A percentile compares a stretch with the other conserved stretches of the same genome.
Evolutionary conservation across 495 filamentous ascomycete genomes (phyloP).

Genomic region (Podospora conica): DNA sequence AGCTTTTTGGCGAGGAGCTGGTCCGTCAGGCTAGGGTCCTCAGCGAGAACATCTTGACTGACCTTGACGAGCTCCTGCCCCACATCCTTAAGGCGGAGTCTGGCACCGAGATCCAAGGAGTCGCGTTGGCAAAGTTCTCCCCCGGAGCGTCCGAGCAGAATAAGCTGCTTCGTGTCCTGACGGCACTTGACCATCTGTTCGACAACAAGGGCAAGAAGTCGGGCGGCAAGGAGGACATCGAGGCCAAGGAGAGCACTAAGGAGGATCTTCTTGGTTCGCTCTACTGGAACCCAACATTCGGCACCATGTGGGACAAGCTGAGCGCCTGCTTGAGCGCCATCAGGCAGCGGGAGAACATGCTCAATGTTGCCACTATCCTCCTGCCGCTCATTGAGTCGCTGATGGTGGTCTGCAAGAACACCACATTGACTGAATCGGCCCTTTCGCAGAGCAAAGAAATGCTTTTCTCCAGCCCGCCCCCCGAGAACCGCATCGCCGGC

Average conservation of each 20-base stretch:
- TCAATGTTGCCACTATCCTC: slow-evolving; percentile 93
- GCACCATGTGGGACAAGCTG: slow-evolving; percentile 85
- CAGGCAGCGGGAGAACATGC: slow-evolving; percentile 83
- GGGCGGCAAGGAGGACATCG: slow-evolving; percentile 49
- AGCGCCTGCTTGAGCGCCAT: slow-evolving; percentile 86
- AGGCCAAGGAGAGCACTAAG: slow-evolving; percentile 50
- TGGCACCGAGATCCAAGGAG: slow-evolving; percentile 88
- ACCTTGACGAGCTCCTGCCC: slow-evolving; percentile 79
- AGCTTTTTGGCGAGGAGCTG: slow-evolving; percentile 85
- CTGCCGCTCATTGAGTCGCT: slow-evolving; percentile 89
- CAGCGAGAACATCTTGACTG: slow-evolving; percentile 73
- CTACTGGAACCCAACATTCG: slow-evolving; percentile 87
- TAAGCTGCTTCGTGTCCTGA: slow-evolving; percentile 87
- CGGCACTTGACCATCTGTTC: slow-evolving; percentile 93
- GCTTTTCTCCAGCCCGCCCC: slow-evolving; percentile 67
- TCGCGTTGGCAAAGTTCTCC: slow-evolving; percentile 92
- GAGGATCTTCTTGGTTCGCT: slow-evolving; percentile 80
- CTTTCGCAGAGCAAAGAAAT: slow-evolving; percentile 59
- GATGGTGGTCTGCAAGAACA: slow-evolving; percentile 99
- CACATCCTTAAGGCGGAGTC: slow-evolving; percentile 82
- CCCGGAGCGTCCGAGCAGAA: slow-evolving; percentile 92
- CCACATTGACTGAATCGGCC: slow-evolving; percentile 61
- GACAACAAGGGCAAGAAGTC: slow-evolving; percentile 61
- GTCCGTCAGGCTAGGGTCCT: slow-evolving; percentile 77
- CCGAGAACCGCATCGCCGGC: slow-evolving; percentile 75